Base-by-base conservation (phyloP, 192 early-diverging fungal species). In the Chytriomyces sp. region DNA sequence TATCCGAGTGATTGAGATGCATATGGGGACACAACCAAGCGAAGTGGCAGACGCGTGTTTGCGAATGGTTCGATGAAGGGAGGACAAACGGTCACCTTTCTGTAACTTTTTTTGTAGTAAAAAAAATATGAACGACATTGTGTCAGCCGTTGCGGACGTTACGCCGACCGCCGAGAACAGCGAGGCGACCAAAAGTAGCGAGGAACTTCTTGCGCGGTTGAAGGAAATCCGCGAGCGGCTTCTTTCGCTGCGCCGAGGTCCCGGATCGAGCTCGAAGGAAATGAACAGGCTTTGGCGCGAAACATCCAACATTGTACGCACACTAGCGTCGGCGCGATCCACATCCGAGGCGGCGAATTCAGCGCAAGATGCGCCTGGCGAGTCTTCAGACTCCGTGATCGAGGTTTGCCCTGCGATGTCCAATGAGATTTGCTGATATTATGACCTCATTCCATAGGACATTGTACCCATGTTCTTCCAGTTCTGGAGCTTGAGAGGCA, bases 381-480 rank as follows among this genome's bases (percentile, higher is more conserved):
- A 72, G 59, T 34, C 64, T 19, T 28, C 34, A 31, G 70, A 72
- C 28, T 12, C 53, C 14, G 28, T 72, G 14, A 19, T 72, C 55
- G 70, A 72, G 44, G 44, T 49, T n/a, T 49, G 44, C 14, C 44
- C 22, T 22, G 22, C 0, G 22, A 2, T 49, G 44, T n/a, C 44
- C 3, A n/a, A n/a, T n/a, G n/a, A n/a, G n/a, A n/a, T n/a, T n/a
- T n/a, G n/a, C n/a, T 49, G 3, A 2, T 22, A 2, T 14, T 22
- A 49, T 22, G 44, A n/a, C 22, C 44, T 49, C 44, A 49, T 14
- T 49, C 22, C 3, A 22, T 22, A 49, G 40, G 70, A 72, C 44
- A 72, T 72, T 34, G 34, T 72, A 14, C 70, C 70, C 14, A 72
- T 72, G 70, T 72, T 59, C 30, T 26, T 65, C 10, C 64, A 65